Percentiles rank a stretch among this genome's conserved stretches.
These are phyloP conservation scores for Penicillium sp. DNA, from an alignment of 2,329 filamentous ascomycete genomes.

Conservation along the genomic window DNA sequence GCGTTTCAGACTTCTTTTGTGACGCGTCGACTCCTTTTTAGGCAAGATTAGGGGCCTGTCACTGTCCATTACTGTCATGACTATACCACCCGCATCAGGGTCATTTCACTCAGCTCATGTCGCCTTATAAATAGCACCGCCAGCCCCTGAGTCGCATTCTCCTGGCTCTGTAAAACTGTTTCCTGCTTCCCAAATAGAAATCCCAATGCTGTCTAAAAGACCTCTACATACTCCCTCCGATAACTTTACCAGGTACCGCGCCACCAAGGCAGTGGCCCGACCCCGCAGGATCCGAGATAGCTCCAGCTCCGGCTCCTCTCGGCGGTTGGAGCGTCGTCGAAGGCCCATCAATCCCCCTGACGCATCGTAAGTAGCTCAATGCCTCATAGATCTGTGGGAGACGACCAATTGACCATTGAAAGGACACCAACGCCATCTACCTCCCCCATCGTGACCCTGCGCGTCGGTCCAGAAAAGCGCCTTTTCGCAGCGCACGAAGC, in stretches of 20 bases:
- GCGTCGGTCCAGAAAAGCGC: conserved; percentile 75
- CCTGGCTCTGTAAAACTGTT: background rate
- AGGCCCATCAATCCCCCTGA: conserved; percentile 34
- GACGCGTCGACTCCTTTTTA: conserved; percentile 18
- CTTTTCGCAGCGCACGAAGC: conserved; percentile 92
- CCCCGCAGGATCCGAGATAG: conserved; percentile 34
- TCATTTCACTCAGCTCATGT: background rate
- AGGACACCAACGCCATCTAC: conserved; percentile 57
- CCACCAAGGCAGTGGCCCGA: conserved; percentile 37
- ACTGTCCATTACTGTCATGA: conserved; percentile 7
- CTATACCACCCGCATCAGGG: background rate
- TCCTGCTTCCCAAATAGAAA: conserved; percentile 1
- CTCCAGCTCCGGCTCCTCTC: conserved; percentile 20
- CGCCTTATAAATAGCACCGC: conserved; percentile 12
- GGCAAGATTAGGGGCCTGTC: conserved; percentile 14
- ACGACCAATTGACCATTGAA: background rate
- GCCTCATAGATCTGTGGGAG: background rate
- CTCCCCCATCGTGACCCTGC: conserved; percentile 73
- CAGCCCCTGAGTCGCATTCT: conserved; percentile 8
- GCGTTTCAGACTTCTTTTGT: conserved; percentile 29
- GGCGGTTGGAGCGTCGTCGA: conserved; percentile 28
- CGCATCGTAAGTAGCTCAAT: conserved; percentile 31
- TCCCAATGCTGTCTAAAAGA: conserved; percentile 17
- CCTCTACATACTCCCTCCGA: conserved; percentile 13
- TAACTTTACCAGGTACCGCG: conserved; percentile 38